Conservation (phyloP, 2,329 filamentous ascomycete species). For the Alternaria triticina region DNA sequence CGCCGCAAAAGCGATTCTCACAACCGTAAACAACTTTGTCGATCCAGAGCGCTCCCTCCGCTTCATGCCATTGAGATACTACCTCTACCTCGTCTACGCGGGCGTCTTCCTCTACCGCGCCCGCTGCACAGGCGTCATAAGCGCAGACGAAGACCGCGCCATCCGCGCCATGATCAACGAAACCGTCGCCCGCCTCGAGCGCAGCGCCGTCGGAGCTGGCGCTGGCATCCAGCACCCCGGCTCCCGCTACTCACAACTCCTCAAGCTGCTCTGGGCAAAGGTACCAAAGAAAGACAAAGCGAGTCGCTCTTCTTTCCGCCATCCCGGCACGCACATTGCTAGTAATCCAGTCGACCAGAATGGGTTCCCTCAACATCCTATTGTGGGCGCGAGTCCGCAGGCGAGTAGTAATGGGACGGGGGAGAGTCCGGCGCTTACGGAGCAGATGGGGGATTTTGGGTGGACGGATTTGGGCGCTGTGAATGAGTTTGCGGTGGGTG, state of each 20-base stretch:
- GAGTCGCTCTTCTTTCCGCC: constrained; percentile 32
- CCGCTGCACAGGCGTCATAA: constrained; percentile 56
- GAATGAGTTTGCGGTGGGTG: constrained; percentile 56
- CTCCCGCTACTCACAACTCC: constrained; percentile 54
- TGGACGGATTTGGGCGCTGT: constrained; percentile 58
- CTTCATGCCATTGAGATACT: constrained; percentile 58
- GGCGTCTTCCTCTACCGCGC: constrained; percentile 59
- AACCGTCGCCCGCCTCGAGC: constrained; percentile 52
- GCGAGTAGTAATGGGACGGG: constrained; percentile 48
- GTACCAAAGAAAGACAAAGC: constrained; percentile 46
- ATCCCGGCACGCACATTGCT: constrained; percentile 41
- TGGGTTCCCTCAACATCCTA: constrained; percentile 26
- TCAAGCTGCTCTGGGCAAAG: constrained; percentile 57
- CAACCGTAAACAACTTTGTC: constrained; percentile 59
- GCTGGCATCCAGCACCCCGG: constrained; percentile 54
- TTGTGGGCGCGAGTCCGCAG: constrained; percentile 35
- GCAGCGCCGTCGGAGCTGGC: constrained; percentile 48
- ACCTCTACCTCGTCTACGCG: constrained; percentile 57
- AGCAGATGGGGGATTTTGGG: constrained; percentile 57
- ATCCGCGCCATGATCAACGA: constrained; percentile 56
- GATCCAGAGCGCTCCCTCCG: constrained; percentile 55
- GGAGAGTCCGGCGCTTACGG: constrained; percentile 52
- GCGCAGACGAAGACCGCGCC: constrained; percentile 54
- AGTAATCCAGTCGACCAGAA: constrained; percentile 36
- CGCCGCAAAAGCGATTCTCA: constrained; percentile 57